Conservation (phyloP, 1,139 yeast genomes). For the Insectozyma bohioensis region DNA sequence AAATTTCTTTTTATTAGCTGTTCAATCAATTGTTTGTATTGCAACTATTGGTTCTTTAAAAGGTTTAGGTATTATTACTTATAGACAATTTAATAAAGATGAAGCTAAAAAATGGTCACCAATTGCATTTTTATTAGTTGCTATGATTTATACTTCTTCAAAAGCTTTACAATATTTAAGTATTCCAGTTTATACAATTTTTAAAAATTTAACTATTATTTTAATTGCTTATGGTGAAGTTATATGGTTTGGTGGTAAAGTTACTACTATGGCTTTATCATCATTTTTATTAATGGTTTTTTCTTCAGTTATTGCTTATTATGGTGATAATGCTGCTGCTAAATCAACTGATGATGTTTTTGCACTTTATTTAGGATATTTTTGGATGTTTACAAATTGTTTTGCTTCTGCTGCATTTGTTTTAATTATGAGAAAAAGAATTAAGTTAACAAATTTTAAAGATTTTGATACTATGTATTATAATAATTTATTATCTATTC, state of each 20-base stretch:
- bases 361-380: constrained; percentile 75
- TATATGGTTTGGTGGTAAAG: constrained; percentile 92
- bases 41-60: constrained; percentile 70
- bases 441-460: constrained; percentile 92
- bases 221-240: constrained; percentile 98
- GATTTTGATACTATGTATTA: constrained; percentile 98
- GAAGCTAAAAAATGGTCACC: constrained; percentile 98
- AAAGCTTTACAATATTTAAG: constrained; percentile 89
- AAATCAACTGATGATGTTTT: constrained; percentile 40
- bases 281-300: constrained; percentile 90
- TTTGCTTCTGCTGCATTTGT: constrained; percentile 92
- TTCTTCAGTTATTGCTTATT: constrained; percentile 90
- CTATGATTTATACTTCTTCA: constrained; percentile 95
- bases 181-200: constrained; percentile 95
- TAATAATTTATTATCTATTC: constrained; percentile 90
- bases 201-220: constrained; percentile 95
- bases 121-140: constrained; percentile 81
- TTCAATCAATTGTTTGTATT: constrained; percentile 82
- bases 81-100: constrained; percentile 77
- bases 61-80: constrained; percentile 72
- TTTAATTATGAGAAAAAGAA: constrained; percentile 93
- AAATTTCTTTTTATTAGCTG: constrained; percentile 83
- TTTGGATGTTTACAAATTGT: constrained; percentile 97
- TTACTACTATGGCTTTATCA: constrained; percentile 84
- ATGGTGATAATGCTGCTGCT: constrained; percentile 68